phyloP scores from a whole-genome alignment of 805 yeast genomes.

The Saturnispora besseyi region DNA sequence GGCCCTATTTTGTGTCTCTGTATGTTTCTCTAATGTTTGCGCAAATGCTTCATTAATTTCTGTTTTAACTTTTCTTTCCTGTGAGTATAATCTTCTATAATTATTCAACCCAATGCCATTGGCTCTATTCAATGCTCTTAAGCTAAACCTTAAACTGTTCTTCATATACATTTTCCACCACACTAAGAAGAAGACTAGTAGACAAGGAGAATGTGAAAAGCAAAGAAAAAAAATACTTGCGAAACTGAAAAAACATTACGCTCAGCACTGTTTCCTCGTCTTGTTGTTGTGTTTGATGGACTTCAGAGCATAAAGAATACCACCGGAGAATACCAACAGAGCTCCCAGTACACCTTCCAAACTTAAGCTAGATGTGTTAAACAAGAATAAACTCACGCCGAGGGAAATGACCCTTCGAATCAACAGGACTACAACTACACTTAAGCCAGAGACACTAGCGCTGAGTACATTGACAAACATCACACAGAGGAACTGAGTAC shows the following conservation, averaged over 20 bases:
- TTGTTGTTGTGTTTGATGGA: neutral
- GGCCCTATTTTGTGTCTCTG: neutral
- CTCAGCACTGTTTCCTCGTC: neutral
- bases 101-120: neutral
- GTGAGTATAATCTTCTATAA: neutral
- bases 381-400: constrained; percentile 44
- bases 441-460: constrained; percentile 49
- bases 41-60: neutral
- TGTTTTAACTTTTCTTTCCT: neutral
- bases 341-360: constrained; percentile 36
- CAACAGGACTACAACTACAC: constrained; percentile 51
- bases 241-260: too few relatives aligned
- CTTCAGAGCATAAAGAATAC: neutral
- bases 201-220: too few relatives aligned
- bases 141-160: neutral
- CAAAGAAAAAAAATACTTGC: too few relatives aligned
- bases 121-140: neutral
- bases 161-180: neutral
- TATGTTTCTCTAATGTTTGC: neutral
- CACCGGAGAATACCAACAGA: constrained; percentile 21
- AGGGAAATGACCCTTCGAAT: constrained; percentile 56
- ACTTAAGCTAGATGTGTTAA: constrained; percentile 35
- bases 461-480: constrained; percentile 59
- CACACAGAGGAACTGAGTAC: constrained; percentile 54
- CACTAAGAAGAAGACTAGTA: too few relatives aligned